Percentiles rank a stretch among this genome's conserved stretches.
These are phyloP conservation scores for Saposhnikovia divaricata DNA, from an alignment of 129 eudicot genomes.

Conservation along the genomic window DNA sequence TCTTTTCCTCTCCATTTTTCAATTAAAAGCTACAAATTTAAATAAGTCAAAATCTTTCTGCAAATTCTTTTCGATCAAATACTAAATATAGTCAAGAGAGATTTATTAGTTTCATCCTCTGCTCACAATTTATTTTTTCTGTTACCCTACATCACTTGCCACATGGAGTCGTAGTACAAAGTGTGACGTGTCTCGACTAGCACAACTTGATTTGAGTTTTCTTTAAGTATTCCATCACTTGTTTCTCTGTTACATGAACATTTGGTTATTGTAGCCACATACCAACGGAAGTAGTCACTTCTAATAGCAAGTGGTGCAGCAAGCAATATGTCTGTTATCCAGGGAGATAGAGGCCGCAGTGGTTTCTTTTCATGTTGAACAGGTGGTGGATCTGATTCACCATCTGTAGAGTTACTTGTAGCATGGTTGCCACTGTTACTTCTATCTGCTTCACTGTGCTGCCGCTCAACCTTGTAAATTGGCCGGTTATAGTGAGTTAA, in stretches of 20 bases:
- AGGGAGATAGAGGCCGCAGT: slow-evolving; percentile 82
- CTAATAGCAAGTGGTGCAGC: slow-evolving; percentile 95
- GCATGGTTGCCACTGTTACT: slow-evolving; percentile 62
- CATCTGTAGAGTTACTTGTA: slow-evolving; percentile 48
- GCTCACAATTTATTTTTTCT: too few relatives aligned
- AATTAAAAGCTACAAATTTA: neutral
- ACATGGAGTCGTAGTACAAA: neutral
- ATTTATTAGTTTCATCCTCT: too few relatives aligned
- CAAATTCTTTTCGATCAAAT: neutral
- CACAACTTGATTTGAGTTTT: neutral
- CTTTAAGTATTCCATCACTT: too few relatives aligned
- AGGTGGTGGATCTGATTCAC: slow-evolving; percentile 33
- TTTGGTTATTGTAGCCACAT: slow-evolving; percentile 15
- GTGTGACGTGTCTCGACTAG: neutral
- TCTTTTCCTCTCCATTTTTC: neutral
- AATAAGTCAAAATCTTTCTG: neutral
- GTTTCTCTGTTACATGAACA: neutral
- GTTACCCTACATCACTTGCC: neutral
- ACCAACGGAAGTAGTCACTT: slow-evolving; percentile 98
- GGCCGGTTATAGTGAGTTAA: slow-evolving; percentile 95
- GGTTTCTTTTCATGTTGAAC: slow-evolving; percentile 65
- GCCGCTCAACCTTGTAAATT: slow-evolving; percentile 63
- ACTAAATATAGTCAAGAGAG: neutral
- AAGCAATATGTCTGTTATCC: slow-evolving; percentile 94
- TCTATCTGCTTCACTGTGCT: slow-evolving; percentile 46